Percentiles rank a stretch among this genome's conserved stretches.
These are phyloP conservation scores for Lasiodiplodia citricola DNA, from an alignment of 2,329 filamentous ascomycete genomes.

Conservation along the genomic window DNA sequence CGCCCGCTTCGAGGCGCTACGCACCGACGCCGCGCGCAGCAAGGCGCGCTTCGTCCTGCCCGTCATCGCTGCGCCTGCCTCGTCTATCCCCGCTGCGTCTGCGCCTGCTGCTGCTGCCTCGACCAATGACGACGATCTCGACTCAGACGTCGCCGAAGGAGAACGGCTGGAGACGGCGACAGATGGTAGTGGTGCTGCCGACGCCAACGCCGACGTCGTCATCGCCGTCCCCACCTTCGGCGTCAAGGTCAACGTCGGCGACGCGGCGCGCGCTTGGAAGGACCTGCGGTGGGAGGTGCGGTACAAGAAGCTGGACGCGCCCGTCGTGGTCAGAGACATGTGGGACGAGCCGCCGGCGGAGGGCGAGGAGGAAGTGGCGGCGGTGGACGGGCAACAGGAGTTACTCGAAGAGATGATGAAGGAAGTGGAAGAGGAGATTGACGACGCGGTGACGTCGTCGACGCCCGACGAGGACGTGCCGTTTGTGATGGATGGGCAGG, in stretches of 20 bases:
- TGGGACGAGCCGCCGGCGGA: slow-evolving; percentile 20
- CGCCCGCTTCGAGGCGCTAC: slow-evolving; percentile 23
- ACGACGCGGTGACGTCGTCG: too few relatives aligned
- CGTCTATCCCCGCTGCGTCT: neutral
- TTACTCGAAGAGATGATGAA: neutral
- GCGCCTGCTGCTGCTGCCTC: too few relatives aligned
- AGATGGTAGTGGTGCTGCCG: too few relatives aligned
- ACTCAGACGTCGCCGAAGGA: too few relatives aligned
- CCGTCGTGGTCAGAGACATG: slow-evolving; percentile 13
- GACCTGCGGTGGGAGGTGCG: slow-evolving; percentile 32
- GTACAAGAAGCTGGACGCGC: slow-evolving; percentile 36
- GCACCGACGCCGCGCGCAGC: slow-evolving; percentile 21
- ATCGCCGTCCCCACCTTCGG: slow-evolving; percentile 40
- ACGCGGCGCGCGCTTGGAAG: slow-evolving; percentile 24
- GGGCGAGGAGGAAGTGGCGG: neutral
- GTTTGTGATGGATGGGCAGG: slow-evolving; percentile 3
- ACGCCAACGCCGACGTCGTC: slow-evolving; percentile 27
- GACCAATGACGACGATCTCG: too few relatives aligned
- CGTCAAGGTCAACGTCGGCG: slow-evolving; percentile 29
- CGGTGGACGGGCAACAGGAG: neutral
- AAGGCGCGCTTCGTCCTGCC: slow-evolving; percentile 27
- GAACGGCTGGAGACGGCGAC: too few relatives aligned
- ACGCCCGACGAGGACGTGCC: slow-evolving; percentile 11
- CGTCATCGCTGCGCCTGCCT: slow-evolving; percentile 23
- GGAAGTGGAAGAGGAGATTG: neutral